Conservation (phyloP, 306 rosid species). For the Cucurbita maxima region DNA sequence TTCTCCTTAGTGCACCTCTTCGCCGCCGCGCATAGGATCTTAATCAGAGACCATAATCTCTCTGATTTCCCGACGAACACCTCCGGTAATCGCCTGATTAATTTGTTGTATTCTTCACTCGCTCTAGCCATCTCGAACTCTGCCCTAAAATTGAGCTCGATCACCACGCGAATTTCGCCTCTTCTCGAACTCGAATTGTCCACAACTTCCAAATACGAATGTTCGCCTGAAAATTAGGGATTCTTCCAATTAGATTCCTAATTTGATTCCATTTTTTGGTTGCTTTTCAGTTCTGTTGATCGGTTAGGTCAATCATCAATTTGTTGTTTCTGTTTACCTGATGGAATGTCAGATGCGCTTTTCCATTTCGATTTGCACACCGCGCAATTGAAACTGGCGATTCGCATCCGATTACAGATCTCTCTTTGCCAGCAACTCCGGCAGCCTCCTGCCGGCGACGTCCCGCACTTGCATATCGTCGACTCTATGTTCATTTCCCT, state of each 20-base stretch:
- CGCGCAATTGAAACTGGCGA: conserved; percentile 40
- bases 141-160: conserved; percentile 49
- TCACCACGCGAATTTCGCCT: conserved; percentile 39
- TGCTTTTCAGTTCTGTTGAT: background rate
- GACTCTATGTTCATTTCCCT: conserved; percentile 14
- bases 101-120: conserved; percentile 41
- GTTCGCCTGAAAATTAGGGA: conserved; percentile 40
- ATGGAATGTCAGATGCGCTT: conserved; percentile 30
- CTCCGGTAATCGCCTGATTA: conserved; percentile 45
- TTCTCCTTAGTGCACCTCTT: conserved; percentile 78
- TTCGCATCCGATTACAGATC: conserved; percentile 33
- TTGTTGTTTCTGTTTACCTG: conserved; percentile 24
- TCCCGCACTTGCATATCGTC: conserved; percentile 32
- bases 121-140: conserved; percentile 85
- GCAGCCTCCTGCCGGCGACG: conserved; percentile 29
- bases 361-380: conserved; percentile 69
- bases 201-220: conserved; percentile 48
- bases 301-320: background rate
- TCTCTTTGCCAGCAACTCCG: conserved; percentile 47
- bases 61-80: conserved; percentile 64
- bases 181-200: conserved; percentile 33
- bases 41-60: conserved; percentile 30
- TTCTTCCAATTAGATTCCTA: background rate
- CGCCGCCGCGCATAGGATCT: conserved; percentile 62
- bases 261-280: too few relatives aligned